Base-by-base conservation (phyloP, 768 basidiomycete species). In the Sistotremastrum niveocremeum region DNA sequence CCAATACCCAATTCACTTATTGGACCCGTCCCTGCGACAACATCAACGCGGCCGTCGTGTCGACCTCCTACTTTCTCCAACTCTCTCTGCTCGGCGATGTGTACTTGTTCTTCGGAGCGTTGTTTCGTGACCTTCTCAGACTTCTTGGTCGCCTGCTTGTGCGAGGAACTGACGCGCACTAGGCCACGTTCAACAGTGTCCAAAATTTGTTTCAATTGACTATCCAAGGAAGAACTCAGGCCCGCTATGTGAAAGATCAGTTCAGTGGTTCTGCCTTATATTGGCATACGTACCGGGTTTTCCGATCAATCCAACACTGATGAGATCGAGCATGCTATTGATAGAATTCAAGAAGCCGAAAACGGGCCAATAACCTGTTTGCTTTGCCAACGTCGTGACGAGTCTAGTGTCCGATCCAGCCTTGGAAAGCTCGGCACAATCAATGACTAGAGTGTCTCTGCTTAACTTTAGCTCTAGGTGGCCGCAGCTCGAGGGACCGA, bases 241-340 rank as follows among this genome's bases (percentile, higher is more conserved):
- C 95, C 91, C 28, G 86, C 93, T 90, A 49, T 6, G 35, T 30
- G 46, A 9, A 39, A 9, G 7, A 10, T 7, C 35, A 11, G 5
- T 20, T 43, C 7, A 51, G 35, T 20, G 20, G 20, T 20, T 20
- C 20, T 20, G 20, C 20, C 20, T 20, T 20, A n/a, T 28, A 41
- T 30, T 4, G 42, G 37, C n/a, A 11, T 37, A 42, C 62, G 5
- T 45, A 83, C 87, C 76, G 66, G 97, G 97, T 57, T 95, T 89
- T 3, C 95, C 95, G 53, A 95, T 95, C n/a, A 98, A 57, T 2
- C 93, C 93, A 38, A 91, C 75, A 48, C 81, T 82, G 1, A 88
- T 90, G n/a, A 98, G 71, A 58, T 98, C 94, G 50, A 97, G 76
- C 47, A 98, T 63, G 51, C 76, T 82, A 54, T 75, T 84, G 57